These are phyloP conservation scores for Kodamaea anthophila DNA, from an alignment of 1,139 yeast genomes.

Conservation along the genomic window DNA sequence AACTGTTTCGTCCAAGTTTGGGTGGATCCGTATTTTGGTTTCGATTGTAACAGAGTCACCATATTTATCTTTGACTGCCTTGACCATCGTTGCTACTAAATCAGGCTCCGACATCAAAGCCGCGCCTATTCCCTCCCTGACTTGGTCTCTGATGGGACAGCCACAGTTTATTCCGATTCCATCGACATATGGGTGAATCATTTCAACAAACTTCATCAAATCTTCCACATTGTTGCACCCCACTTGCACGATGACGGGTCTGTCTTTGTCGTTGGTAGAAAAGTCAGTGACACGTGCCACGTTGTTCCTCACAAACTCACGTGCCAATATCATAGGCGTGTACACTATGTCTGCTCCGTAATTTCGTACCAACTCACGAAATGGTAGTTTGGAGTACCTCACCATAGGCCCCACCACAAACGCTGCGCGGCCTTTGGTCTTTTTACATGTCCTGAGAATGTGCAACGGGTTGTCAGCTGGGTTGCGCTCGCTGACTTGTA, in stretches of 20 bases:
- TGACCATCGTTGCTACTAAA: conserved; percentile 75
- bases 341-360: conserved; percentile 79
- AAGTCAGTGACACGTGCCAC: conserved; percentile 81
- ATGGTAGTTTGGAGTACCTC: conserved; percentile 88
- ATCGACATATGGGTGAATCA: conserved; percentile 88
- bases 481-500: conserved; percentile 20
- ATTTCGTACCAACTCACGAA: conserved; percentile 70
- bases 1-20: conserved; percentile 65
- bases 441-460: conserved; percentile 35
- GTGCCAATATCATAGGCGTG: conserved; percentile 92
- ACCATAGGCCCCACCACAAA: conserved; percentile 96
- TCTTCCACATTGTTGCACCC: conserved; percentile 90
- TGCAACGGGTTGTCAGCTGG: conserved; percentile 51
- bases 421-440: conserved; percentile 51
- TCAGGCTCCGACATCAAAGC: conserved; percentile 86
- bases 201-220: conserved; percentile 71
- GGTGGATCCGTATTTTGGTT: conserved; percentile 86
- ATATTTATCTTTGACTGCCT: conserved; percentile 68
- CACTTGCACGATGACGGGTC: conserved; percentile 79
- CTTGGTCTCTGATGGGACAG: conserved; percentile 93
- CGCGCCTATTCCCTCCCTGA: conserved; percentile 94
- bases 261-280: conserved; percentile 64
- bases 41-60: conserved; percentile 71
- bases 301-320: conserved; percentile 86
- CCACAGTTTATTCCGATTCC: conserved; percentile 96